phyloP scores from a whole-genome alignment of 805 yeast species.

The Ogataea pini region DNA sequence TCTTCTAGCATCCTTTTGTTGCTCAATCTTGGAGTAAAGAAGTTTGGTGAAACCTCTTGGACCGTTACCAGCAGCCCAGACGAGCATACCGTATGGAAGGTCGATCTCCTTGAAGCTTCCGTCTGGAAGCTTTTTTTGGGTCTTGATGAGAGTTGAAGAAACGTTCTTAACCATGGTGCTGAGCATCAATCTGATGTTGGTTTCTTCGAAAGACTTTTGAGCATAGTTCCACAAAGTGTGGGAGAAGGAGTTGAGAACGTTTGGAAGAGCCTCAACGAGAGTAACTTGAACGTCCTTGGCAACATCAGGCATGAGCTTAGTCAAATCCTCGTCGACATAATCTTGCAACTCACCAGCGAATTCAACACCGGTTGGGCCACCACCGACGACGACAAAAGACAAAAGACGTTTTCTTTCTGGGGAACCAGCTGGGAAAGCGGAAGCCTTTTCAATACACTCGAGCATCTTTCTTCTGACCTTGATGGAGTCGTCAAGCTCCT shows the following conservation, averaged over 20 bases:
- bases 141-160: conserved; percentile 43
- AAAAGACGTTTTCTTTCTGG: conserved; percentile 53
- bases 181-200: conserved; percentile 48
- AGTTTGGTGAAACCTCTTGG: conserved; percentile 48
- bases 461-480: conserved; percentile 49
- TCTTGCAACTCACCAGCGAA: conserved; percentile 59
- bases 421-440: conserved; percentile 51
- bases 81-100: conserved; percentile 55
- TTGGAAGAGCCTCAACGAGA: conserved; percentile 54
- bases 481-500: conserved; percentile 52
- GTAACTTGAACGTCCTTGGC: conserved; percentile 50
- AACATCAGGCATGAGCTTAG: conserved; percentile 55
- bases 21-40: conserved; percentile 47
- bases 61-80: conserved; percentile 62
- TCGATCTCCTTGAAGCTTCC: conserved; percentile 42
- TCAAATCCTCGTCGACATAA: conserved; percentile 55
- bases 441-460: conserved; percentile 56
- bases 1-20: conserved; percentile 54
- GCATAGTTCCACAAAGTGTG: conserved; percentile 53
- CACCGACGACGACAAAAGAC: conserved; percentile 55
- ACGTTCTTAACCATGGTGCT: conserved; percentile 54
- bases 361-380: conserved; percentile 63
- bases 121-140: conserved; percentile 44
- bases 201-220: conserved; percentile 50
- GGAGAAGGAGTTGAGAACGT: conserved; percentile 53